Percentiles rank a stretch among this genome's conserved stretches.
Evolutionary conservation across 441 rosid genomes (phyloP).

Genomic region (Populus trichocarpa): DNA sequence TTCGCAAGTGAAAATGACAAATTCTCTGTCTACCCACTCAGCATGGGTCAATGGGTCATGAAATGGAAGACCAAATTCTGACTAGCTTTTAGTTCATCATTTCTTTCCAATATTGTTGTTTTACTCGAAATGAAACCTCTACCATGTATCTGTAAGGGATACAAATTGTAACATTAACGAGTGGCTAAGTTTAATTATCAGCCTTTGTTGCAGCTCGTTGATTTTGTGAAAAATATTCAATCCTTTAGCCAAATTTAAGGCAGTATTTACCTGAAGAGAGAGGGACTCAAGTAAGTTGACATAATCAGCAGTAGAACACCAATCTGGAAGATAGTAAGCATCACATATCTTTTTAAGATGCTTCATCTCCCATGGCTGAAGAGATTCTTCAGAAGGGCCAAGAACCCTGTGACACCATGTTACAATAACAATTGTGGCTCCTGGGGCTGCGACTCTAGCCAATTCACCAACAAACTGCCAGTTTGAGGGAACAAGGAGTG

Average conservation of each 20-base stretch:
- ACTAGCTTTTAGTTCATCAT: neutral
- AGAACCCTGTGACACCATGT: conserved; percentile 95
- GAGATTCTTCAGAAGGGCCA: conserved; percentile 48
- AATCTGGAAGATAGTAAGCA: conserved; percentile 74
- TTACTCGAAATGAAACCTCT: neutral
- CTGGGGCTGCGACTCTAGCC: conserved; percentile 83
- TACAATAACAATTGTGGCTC: conserved; percentile 71
- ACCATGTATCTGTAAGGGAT: neutral
- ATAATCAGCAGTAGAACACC: conserved; percentile 87
- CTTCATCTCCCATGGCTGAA: conserved; percentile 67
- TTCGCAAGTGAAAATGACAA: neutral
- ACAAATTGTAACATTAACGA: neutral
- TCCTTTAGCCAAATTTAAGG: neutral
- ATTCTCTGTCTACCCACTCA: neutral
- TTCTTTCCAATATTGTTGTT: neutral
- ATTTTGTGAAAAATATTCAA: neutral
- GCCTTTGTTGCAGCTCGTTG: neutral
- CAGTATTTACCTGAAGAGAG: conserved; percentile 46
- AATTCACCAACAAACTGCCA: conserved; percentile 74
- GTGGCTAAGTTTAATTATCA: neutral
- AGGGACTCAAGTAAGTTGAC: conserved; percentile 51
- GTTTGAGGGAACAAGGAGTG: neutral
- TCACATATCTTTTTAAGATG: conserved; percentile 62
- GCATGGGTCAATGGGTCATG: neutral
- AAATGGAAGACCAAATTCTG: neutral